Percentiles rank a stretch among this genome's conserved stretches.
Evolutionary conservation across 202 grass and related monocot genomes (phyloP).

Genomic region (Zizania palustris): DNA sequence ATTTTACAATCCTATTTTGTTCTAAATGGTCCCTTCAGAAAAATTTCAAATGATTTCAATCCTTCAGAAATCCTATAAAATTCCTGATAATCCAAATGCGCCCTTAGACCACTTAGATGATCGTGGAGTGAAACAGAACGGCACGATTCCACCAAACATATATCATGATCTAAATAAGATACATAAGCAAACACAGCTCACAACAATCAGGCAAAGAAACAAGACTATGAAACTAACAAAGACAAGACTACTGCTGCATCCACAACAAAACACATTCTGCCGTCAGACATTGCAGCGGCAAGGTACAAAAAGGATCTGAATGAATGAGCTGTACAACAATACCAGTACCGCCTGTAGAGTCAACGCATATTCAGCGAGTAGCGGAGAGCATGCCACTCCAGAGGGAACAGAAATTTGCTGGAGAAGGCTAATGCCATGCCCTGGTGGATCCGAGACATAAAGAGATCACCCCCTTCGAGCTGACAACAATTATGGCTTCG

Average conservation of each 20-base stretch:
- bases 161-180: slow-evolving; percentile 23
- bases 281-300: slow-evolving; percentile 8
- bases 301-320: slow-evolving; percentile 13
- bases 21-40: too few species aligned
- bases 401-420: not conserved
- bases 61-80: too few species aligned
- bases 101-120: too few species aligned
- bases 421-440: slow-evolving; percentile 52
- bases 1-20: too few species aligned
- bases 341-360: too few species aligned
- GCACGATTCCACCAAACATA: too few species aligned
- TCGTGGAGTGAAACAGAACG: too few species aligned
- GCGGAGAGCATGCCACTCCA: slow-evolving; percentile 3
- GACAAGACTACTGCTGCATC: slow-evolving; percentile 18
- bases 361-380: slow-evolving; percentile 6
- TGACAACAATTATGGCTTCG: slow-evolving; percentile 40
- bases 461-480: slow-evolving; percentile 58
- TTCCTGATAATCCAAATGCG: too few species aligned
- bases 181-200: slow-evolving; percentile 32
- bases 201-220: not conserved
- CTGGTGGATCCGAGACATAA: slow-evolving; percentile 51
- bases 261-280: slow-evolving; percentile 6
- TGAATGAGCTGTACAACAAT: slow-evolving; percentile 17
- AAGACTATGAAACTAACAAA: slow-evolving; percentile 20
- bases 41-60: too few species aligned